Percentiles rank a stretch among this genome's conserved stretches.
phyloP scores from a whole-genome alignment of 257 asterid species.

The Ophiorrhiza pumila region DNA sequence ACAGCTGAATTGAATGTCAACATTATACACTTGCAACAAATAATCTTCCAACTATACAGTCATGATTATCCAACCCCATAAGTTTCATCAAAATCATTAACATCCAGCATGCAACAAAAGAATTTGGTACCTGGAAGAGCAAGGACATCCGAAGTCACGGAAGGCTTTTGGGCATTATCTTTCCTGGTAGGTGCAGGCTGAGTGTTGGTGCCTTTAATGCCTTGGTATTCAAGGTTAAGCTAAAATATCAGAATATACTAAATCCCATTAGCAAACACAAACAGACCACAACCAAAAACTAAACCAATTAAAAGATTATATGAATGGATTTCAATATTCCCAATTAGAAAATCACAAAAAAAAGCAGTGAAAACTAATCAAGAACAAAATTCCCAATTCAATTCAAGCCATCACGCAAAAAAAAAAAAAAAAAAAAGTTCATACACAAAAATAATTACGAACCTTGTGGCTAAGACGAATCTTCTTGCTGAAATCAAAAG shows the following conservation, averaged over 20 bases:
- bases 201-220: conserved; percentile 30
- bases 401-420: background rate
- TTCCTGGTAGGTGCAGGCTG: conserved; percentile 31
- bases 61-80: background rate
- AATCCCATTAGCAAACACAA: background rate
- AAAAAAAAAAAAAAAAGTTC: background rate
- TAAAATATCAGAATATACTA: conserved; percentile 24
- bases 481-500: conserved; percentile 64
- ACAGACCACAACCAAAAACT: background rate
- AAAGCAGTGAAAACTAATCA: background rate
- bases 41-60: background rate
- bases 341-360: conserved; percentile 3
- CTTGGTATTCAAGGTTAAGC: conserved; percentile 69
- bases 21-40: background rate
- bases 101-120: background rate
- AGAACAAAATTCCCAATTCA: background rate
- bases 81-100: background rate
- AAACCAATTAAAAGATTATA: background rate
- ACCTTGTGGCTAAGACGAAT: conserved; percentile 84
- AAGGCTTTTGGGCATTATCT: conserved; percentile 40
- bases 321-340: background rate
- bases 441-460: conserved; percentile 16
- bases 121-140: conserved; percentile 75
- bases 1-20: background rate
- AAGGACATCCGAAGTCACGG: conserved; percentile 54